Percentiles rank a stretch among this genome's conserved stretches.
phyloP scores from a whole-genome alignment of 495 filamentous ascomycete species.

The Penicillium flavigenum region DNA sequence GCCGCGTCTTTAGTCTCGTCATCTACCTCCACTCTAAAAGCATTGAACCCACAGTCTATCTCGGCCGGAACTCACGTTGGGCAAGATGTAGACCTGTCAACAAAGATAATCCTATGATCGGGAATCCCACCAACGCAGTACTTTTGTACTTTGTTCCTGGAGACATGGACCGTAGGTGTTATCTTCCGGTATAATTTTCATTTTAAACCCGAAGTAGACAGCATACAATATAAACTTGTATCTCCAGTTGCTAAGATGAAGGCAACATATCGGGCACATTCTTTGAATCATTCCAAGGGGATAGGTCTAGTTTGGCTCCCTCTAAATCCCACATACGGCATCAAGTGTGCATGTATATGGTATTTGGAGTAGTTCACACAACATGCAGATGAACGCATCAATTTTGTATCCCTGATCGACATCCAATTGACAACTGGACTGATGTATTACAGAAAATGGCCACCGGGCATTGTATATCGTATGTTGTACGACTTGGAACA shows the following conservation, averaged over 20 bases:
- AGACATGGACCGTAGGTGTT: neutral
- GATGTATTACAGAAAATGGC: neutral
- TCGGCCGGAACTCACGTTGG: neutral
- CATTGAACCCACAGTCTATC: neutral
- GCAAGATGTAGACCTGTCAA: neutral
- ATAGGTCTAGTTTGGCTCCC: neutral
- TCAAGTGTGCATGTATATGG: neutral
- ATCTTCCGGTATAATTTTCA: neutral
- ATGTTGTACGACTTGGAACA: constrained; percentile 1
- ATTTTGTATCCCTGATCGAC: constrained; percentile 9
- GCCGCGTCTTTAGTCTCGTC: neutral
- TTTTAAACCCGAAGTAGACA: neutral
- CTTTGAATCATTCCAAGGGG: neutral
- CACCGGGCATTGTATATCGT: neutral
- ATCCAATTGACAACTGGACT: constrained; percentile 1
- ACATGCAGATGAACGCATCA: neutral
- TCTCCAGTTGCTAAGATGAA: neutral
- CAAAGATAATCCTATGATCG: too few species aligned
- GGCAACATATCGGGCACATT: neutral
- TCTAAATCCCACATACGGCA: neutral
- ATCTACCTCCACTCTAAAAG: neutral
- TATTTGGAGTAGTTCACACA: constrained; percentile 4
- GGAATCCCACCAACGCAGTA: neutral
- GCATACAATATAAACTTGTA: neutral
- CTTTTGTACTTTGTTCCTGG: neutral